These are phyloP conservation scores for Helotiales sp. DNA, from an alignment of 2,329 filamentous ascomycete genomes.

Conservation along the genomic window DNA sequence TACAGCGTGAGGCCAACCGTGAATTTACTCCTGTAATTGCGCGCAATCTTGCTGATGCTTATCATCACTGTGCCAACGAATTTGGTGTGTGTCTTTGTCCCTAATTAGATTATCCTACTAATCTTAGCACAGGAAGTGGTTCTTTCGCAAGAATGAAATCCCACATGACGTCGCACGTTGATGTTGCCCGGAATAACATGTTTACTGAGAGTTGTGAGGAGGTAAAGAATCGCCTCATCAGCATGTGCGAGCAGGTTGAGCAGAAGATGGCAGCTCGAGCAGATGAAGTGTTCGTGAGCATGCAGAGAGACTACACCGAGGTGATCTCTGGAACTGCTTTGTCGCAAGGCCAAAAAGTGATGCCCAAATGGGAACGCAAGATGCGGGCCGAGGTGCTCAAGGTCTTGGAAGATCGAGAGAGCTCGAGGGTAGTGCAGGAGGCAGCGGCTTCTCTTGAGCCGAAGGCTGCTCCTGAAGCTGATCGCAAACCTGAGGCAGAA, in stretches of 20 bases:
- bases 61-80: conserved; percentile 46
- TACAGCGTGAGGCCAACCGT: conserved; percentile 54
- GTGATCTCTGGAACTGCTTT: conserved; percentile 31
- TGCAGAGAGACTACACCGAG: conserved; percentile 36
- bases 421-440: not conserved
- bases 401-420: conserved; percentile 11
- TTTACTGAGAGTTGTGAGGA: conserved; percentile 45
- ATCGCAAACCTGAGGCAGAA: not conserved
- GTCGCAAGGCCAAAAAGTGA: conserved; percentile 22
- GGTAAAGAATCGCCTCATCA: conserved; percentile 41
- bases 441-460: too few relatives aligned
- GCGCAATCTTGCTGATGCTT: conserved; percentile 46
- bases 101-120: not conserved
- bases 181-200: conserved; percentile 44
- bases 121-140: conserved; percentile 38
- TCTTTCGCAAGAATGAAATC: conserved; percentile 52
- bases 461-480: not conserved
- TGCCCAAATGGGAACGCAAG: conserved; percentile 33
- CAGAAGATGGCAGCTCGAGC: conserved; percentile 28
- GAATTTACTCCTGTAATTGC: conserved; percentile 51
- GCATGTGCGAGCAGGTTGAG: conserved; percentile 36
- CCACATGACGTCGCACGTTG: conserved; percentile 47
- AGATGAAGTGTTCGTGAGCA: conserved; percentile 33
- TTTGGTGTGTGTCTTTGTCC: conserved; percentile 33
- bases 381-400: conserved; percentile 28